Evolutionary conservation across 805 yeast species (phyloP).

Genomic region (Yarrowia yakushimensis): DNA sequence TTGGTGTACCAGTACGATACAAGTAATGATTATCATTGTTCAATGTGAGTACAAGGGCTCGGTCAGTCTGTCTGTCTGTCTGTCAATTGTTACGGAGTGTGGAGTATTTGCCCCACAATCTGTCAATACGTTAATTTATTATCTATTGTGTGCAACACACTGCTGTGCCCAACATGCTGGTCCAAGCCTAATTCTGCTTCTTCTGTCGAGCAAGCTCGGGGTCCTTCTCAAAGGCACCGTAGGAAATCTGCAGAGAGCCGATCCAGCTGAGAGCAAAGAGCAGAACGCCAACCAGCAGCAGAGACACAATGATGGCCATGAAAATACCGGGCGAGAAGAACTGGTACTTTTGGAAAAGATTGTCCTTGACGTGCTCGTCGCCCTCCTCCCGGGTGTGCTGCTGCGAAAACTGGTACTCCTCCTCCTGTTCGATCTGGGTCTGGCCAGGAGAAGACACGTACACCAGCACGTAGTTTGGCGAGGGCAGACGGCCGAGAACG

Average conservation of each 20-base stretch:
- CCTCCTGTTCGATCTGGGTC: constrained; percentile 9
- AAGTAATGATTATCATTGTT: neutral
- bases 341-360: constrained; percentile 58
- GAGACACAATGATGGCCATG: constrained; percentile 66
- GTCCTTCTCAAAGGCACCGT: constrained; percentile 64
- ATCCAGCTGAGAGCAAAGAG: constrained; percentile 69
- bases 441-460: constrained; percentile 36
- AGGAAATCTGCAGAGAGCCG: constrained; percentile 66
- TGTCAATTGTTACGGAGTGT: too few species aligned
- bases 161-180: too few species aligned
- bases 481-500: constrained; percentile 36
- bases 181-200: neutral
- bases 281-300: constrained; percentile 55
- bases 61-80: too few species aligned
- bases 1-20: too few species aligned
- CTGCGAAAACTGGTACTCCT: neutral
- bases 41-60: too few species aligned
- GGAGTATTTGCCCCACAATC: too few species aligned
- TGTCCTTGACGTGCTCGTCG: constrained; percentile 6
- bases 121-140: neutral
- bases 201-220: constrained; percentile 24
- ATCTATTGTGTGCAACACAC: neutral
- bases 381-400: neutral
- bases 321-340: constrained; percentile 79
- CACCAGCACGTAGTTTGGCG: constrained; percentile 38